Percentiles rank a stretch among this genome's conserved stretches.
These are phyloP conservation scores for Neurospora sp. DNA, from an alignment of 2,329 filamentous ascomycete genomes.

Conservation along the genomic window DNA sequence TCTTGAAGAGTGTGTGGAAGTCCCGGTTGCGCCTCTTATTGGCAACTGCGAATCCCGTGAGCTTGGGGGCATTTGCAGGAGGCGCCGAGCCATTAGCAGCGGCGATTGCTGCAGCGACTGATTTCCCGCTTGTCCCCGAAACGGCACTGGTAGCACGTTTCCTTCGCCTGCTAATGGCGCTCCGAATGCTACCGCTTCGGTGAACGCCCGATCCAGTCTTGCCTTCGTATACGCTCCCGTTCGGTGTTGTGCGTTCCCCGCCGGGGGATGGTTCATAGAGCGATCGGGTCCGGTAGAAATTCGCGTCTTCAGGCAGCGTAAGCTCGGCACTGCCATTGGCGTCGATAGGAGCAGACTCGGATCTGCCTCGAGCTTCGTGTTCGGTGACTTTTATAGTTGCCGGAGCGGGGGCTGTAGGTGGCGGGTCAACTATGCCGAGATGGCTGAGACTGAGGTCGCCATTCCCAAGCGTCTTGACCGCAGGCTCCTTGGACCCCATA, in stretches of 20 bases:
- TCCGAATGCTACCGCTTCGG: conserved; percentile 58
- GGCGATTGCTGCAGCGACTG: conserved; percentile 62
- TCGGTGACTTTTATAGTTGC: conserved; percentile 46
- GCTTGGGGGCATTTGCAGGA: conserved; percentile 53
- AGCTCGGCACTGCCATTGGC: conserved; percentile 16
- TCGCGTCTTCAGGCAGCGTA: conserved; percentile 29
- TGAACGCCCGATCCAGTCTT: conserved; percentile 43
- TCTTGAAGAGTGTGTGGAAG: conserved; percentile 89
- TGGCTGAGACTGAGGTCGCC: conserved; percentile 86
- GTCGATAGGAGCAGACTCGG: conserved; percentile 50
- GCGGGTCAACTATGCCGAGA: conserved; percentile 63
- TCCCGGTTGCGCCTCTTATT: conserved; percentile 94
- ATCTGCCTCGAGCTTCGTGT: conserved; percentile 36
- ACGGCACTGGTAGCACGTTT: conserved; percentile 77
- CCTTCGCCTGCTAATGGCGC: conserved; percentile 48
- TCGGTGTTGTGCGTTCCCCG: conserved; percentile 56
- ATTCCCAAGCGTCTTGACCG: conserved; percentile 78
- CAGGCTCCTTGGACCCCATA: conserved; percentile 55
- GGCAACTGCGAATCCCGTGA: conserved; percentile 92
- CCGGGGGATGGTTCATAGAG: conserved; percentile 37
- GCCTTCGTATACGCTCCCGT: conserved; percentile 54
- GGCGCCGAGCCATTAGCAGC: conserved; percentile 53
- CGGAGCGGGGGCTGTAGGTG: conserved; percentile 43
- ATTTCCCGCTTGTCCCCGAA: conserved; percentile 46
- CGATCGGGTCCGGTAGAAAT: conserved; percentile 36